phyloP scores from a whole-genome alignment of 805 yeast genomes.

The Metschnikowia amazonensis region DNA sequence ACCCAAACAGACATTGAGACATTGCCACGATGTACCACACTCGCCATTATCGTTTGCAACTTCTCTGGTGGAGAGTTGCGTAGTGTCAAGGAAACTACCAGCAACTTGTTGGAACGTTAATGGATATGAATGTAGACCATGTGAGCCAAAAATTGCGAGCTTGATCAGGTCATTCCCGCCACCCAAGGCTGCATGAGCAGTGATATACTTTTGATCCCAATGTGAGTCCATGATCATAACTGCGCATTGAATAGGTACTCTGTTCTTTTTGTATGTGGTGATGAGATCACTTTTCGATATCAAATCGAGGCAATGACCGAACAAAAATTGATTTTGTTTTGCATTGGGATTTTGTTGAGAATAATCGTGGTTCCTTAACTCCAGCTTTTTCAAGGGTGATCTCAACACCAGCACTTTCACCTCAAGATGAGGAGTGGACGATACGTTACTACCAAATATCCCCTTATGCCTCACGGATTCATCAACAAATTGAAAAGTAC shows the following conservation, averaged over 20 bases:
- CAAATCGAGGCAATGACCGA: constrained; percentile 75
- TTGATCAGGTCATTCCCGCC: constrained; percentile 72
- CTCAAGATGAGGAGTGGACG: constrained; percentile 53
- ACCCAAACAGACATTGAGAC: constrained; percentile 79
- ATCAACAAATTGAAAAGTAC: constrained; percentile 75
- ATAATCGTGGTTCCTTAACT: constrained; percentile 69
- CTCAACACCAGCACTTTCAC: constrained; percentile 77
- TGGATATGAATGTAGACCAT: constrained; percentile 93
- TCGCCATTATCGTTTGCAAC: constrained; percentile 91
- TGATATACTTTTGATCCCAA: constrained; percentile 69
- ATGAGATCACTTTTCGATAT: constrained; percentile 40
- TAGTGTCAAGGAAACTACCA: constrained; percentile 68
- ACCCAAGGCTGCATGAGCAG: constrained; percentile 92
- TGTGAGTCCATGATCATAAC: constrained; percentile 80
- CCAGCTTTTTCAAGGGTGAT: constrained; percentile 60
- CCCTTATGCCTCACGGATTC: constrained; percentile 30
- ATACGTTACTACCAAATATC: constrained; percentile 36
- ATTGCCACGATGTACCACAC: constrained; percentile 88
- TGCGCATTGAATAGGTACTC: constrained; percentile 71
- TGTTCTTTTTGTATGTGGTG: constrained; percentile 33
- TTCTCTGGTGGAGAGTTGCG: constrained; percentile 54
- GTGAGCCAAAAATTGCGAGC: constrained; percentile 91
- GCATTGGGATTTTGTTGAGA: constrained; percentile 88
- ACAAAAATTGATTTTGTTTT: constrained; percentile 68
- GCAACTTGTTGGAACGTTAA: constrained; percentile 65